Base-by-base conservation (phyloP, 371 early-diverging fungal species). In the Syncephalastrum contaminatum region DNA sequence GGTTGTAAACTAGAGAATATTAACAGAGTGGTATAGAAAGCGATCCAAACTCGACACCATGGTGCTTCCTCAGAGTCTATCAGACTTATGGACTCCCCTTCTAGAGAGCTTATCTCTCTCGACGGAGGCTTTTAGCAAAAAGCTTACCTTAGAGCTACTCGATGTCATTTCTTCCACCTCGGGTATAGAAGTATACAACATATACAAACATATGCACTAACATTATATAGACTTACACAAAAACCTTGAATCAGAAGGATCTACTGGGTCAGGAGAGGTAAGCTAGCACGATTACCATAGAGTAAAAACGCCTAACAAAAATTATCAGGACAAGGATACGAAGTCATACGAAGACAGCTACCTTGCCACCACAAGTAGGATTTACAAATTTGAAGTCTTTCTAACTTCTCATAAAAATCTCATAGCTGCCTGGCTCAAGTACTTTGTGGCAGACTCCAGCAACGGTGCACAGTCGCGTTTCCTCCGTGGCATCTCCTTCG, bases 11-110 rank as follows among this genome's bases (percentile, higher is more conserved):
- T 4, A 14, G 1, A 4, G 39, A 39, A 8, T 39, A 47, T 40
- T 43, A 27, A 50, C 13, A 27, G 4, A 30, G 4, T 43, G 10
- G 8, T 18, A 24, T 58, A 75, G 77, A 48, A 77, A 75, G 56
- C 70, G 74, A 0, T 58, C 72, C 14, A 55, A 65, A 7, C 36
- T 58, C 18, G 69, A 73, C 1, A 39, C 68, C 10, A 64, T 69
- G 59, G n/a, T 18, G 0, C 53, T 81, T 0, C 62, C 75, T 8
- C 66, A 70, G 5, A 72, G 72, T 30, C 40, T 77, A 10, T 53
- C 67, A 22, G 60, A 72, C 3, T 27, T 77, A 1, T 81, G 81
- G 81, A 56, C 61, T n/a, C 75, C 76, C 6, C 51, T 77, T 18
- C 36, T 81, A 24, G 56, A 64, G 50, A 30, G 36, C 10, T 12